phyloP scores from a whole-genome alignment of 1,139 yeast species.

The Nematodospora anomalae region DNA sequence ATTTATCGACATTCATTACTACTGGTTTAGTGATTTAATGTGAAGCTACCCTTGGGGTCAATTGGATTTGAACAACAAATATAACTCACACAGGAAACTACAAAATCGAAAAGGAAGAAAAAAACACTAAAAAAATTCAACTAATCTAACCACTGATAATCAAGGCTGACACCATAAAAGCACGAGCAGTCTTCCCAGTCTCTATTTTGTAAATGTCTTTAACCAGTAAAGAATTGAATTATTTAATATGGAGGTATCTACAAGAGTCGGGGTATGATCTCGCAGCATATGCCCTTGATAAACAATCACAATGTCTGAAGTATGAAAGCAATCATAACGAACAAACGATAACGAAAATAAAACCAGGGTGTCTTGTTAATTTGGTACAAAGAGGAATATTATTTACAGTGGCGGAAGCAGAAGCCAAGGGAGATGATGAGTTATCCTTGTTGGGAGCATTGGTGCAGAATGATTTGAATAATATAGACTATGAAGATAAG shows the following conservation, averaged over 20 bases:
- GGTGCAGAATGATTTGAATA: conserved; percentile 22
- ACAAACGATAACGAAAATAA: conserved; percentile 47
- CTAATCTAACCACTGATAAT: too few relatives aligned
- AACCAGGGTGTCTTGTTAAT: conserved; percentile 74
- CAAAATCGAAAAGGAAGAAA: not conserved
- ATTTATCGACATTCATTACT: conserved; percentile 26
- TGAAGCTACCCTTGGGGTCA: not conserved
- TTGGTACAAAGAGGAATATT: conserved; percentile 85
- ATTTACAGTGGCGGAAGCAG: conserved; percentile 46
- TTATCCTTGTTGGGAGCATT: conserved; percentile 35
- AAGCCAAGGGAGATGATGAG: conserved; percentile 21
- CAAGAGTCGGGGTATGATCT: conserved; percentile 85
- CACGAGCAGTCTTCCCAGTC: too few relatives aligned
- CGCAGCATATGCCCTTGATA: conserved; percentile 79
- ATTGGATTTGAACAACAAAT: not conserved
- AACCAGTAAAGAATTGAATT: conserved; percentile 82
- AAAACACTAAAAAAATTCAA: not conserved
- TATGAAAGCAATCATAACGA: conserved; percentile 52
- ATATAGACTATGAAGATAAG: conserved; percentile 11
- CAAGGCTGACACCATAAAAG: too few relatives aligned
- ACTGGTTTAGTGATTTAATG: not conserved
- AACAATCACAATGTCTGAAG: conserved; percentile 63
- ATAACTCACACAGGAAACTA: not conserved
- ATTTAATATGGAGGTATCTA: conserved; percentile 88
- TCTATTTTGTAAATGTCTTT: conserved; percentile 57